Base-by-base conservation (phyloP, 1,139 yeast genomes). In the Sugiyamaella japonica region DNA sequence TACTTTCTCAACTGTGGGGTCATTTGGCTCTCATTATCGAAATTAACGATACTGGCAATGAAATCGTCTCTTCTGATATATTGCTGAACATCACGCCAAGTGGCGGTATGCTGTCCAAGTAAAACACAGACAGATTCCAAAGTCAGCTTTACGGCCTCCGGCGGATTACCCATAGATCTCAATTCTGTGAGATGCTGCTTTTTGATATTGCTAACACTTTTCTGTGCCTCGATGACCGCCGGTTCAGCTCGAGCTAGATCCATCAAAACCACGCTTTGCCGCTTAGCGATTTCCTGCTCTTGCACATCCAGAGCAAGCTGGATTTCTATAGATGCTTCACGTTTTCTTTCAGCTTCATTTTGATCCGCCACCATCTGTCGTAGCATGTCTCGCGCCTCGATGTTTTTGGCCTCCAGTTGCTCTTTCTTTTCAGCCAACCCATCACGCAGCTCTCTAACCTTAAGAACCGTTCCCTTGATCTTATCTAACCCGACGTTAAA, bases 181-280 rank as follows among this genome's bases (percentile, higher is more conserved):
- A 93, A 75, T 69, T 93, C 99, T 0, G 95, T 88, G 45, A 93
- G 76, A 65, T 93, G 97, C 60, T 89, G 96, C 68, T 91, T 93
- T 70, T 90, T 90, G 61, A 93, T 93, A 64, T 89, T 87, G 62
- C 88, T 87, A 13, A 93, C 98, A 25, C 96, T 95, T 58, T 80
- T 73, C 64, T 86, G 89, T 0, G 98, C 98, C 61, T 86, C 95
- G 2, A 81, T 60, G 5, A 91, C 86, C 1, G 95, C 86, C 0
- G 97, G 97, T 63, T 89, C 96, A 0, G 93, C 96, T 8, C 76
- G 73, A 15, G 81, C 84, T 37, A 93, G 76, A 55, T 89, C 95
- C 8, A 70, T 69, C 70, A 83, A 67, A 0, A 89, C 97, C 3
- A 68, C 63, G 1, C 70, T 68, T 58, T 81, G 78, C 39, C 96